Percentiles rank a stretch among this genome's conserved stretches.
Conservation (phyloP, 2,329 filamentous ascomycete genomes). For the Diplodia seriata region DNA sequence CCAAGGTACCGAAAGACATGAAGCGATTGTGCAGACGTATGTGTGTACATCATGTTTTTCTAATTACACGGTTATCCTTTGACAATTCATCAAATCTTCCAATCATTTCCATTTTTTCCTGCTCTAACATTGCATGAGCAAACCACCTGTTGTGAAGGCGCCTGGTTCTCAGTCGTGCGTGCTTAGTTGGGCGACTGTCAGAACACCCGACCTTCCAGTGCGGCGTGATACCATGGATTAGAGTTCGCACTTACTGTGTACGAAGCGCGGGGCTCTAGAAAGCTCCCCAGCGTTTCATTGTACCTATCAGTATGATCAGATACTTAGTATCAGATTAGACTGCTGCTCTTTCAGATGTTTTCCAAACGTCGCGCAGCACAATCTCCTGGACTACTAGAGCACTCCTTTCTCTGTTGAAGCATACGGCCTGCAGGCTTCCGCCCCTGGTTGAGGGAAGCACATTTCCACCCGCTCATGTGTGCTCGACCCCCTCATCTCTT, state of each 20-base stretch:
- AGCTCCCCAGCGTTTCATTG: not conserved
- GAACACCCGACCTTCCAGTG: not conserved
- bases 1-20: not conserved
- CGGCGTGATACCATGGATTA: not conserved
- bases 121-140: not conserved
- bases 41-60: not conserved
- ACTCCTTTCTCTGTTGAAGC: too few species aligned
- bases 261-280: not conserved
- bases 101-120: not conserved
- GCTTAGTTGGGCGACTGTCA: not conserved
- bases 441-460: not conserved
- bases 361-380: not conserved
- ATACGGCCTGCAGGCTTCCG: too few species aligned
- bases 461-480: not conserved
- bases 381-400: not conserved
- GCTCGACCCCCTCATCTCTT: too few species aligned
- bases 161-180: not conserved
- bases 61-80: not conserved
- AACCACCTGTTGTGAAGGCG: not conserved
- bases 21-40: not conserved
- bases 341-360: not conserved
- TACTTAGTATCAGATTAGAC: not conserved
- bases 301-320: not conserved
- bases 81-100: not conserved
- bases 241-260: not conserved